Evolutionary conservation across 345 rosid species (phyloP).

Genomic region (Eucalyptus cladocalyx): DNA sequence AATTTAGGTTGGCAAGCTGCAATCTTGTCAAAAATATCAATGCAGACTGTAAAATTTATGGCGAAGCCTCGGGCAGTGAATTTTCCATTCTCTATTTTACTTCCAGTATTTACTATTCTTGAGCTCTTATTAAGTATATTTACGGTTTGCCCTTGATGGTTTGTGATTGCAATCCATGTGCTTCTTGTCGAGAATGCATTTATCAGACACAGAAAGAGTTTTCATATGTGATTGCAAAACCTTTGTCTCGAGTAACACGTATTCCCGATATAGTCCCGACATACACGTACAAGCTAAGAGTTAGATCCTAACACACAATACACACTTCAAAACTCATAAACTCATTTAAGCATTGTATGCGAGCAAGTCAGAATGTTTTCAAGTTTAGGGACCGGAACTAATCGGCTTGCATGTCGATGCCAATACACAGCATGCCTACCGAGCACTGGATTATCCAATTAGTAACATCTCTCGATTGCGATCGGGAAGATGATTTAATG

Average conservation of each 20-base stretch:
- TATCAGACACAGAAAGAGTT: background rate
- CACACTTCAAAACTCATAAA: background rate
- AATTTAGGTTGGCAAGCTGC: background rate
- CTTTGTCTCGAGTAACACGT: background rate
- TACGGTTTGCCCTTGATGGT: background rate
- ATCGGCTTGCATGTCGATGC: background rate
- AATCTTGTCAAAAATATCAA: background rate
- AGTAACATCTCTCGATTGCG: background rate
- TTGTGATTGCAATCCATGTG: background rate
- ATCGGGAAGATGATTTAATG: background rate
- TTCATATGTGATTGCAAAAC: background rate
- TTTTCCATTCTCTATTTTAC: background rate
- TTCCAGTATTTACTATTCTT: background rate
- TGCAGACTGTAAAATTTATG: background rate
- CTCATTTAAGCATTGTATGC: background rate
- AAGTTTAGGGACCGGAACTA: background rate
- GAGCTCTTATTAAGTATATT: background rate
- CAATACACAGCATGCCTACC: background rate
- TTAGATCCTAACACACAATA: background rate
- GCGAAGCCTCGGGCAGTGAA: background rate
- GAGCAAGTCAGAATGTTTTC: background rate
- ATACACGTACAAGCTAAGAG: background rate
- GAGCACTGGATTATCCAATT: background rate
- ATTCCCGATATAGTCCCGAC: background rate
- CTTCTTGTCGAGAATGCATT: background rate